Evolutionary conservation across 1,139 yeast species (phyloP), one percentile per base, ranked within the genome.

Genomic region (Meyerozyma smithsonii): DNA sequence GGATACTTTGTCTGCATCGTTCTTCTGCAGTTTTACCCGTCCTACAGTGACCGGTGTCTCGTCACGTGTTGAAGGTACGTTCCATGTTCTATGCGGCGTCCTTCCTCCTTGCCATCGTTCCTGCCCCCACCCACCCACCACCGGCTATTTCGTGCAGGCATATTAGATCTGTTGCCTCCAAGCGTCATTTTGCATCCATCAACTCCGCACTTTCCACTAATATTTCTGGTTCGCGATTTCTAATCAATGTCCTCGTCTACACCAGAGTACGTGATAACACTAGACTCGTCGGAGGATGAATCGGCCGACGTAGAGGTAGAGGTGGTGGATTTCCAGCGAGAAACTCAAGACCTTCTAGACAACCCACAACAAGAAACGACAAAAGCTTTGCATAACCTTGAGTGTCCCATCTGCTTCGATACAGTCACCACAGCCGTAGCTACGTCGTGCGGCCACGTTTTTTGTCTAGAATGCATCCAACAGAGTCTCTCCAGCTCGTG

Each of bases 381-480:
- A 28, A 69, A 69, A 50, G 60, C 56, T 33, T 49, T 71, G 36
- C 53, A 61, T 14, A 70, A 67, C 42, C 53, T 66, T 14, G 69
- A 68, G 47, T 71, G 77, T 47, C 77, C 77, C 15, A 67, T 71
- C 17, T 71, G 77, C 49, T 70, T 71, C 47, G 77, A 71, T 42
- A 59, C 61, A n/a, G 52, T 71, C 28, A 54, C 57, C 4, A 55
- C 51, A 35, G 76, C 76, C 24, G 69, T 74, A 20, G 59, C 64
- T 30, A 69, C 76, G 0, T 53, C 64, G 2, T 71, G 77, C 50
- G 77, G 77, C 6, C 77, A 71, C 47, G 55, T 71, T 2, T 71
- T 69, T 48, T 71, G 77, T 43, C 55, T 71, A 11, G 72, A 68
- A 33, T 71, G 77, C 46, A 59, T 71, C 25, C 72, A 62, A 49